These are phyloP conservation scores for Colletotrichum viniferum DNA, from an alignment of 2,329 filamentous ascomycete species.

Conservation along the genomic window DNA sequence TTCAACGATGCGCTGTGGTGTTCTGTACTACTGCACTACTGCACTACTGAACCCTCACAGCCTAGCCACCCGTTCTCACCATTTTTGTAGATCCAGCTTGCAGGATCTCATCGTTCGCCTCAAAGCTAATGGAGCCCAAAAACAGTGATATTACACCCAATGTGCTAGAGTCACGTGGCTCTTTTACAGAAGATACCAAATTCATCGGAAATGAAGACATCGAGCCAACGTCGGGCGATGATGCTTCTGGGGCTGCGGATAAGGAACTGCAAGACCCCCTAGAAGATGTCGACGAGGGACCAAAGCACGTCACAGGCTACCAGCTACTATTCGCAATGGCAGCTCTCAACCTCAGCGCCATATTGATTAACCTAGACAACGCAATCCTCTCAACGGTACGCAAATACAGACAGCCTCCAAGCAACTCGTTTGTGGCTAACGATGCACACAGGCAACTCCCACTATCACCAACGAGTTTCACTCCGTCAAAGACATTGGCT, in stretches of 20 bases:
- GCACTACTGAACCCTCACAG: background rate
- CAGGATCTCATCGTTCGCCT: background rate
- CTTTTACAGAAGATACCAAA: background rate
- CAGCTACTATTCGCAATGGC: background rate
- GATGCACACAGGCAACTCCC: constrained; percentile 42
- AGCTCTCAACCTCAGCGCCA: background rate
- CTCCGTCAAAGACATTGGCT: constrained; percentile 56
- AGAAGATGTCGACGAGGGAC: too few species aligned
- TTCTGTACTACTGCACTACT: background rate
- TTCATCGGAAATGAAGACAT: background rate
- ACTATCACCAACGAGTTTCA: constrained; percentile 55
- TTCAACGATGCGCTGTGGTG: background rate
- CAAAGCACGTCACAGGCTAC: background rate
- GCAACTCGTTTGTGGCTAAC: background rate
- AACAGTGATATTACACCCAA: background rate
- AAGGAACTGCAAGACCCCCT: background rate
- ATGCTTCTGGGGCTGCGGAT: background rate
- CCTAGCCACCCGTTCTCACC: background rate
- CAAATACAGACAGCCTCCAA: background rate
- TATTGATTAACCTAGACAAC: background rate
- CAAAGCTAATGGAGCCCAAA: background rate
- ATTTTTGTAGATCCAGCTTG: background rate
- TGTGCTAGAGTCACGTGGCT: background rate
- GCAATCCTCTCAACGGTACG: background rate
- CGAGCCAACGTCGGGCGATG: background rate